Evolutionary conservation across 768 basidiomycete species (phyloP), one percentile per base, ranked within the genome.

Genomic region (Leccinum incarnatum): DNA sequence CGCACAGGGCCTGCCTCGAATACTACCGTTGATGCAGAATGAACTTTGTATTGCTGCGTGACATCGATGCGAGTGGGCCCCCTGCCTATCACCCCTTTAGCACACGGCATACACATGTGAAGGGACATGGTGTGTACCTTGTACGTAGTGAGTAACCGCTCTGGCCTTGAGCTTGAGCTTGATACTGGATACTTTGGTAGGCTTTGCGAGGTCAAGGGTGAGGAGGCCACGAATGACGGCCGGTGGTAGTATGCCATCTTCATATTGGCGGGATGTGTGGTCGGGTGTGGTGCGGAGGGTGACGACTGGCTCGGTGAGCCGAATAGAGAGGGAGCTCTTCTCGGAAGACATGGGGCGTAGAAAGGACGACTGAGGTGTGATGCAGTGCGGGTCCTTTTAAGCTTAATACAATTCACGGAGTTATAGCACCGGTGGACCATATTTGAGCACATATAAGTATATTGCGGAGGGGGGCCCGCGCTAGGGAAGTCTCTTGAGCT

Each of bases 161-260:
- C 78, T 88, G 3, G 91, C 95, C 46, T 85, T 77, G n/a, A 99
- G 75, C 70, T 87, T 84, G 42, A 97, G 78, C 55, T 88, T 87
- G 58, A 99, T 95, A 65, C 86, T 89, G 32, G 89, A 87, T 64
- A 99, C 87, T 70, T 86, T 86, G 55, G 86, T 94, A 0, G 94
- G 86, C 70, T 96, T 96, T 32, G 77, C 76, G 42, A 90, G 74
- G 17, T 76, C 78, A 56, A 91, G 75, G 2, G 82, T 84, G 56
- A 91, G 77, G 6, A 90, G 73, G 11, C 89, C 89, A 51, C 89
- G 76, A 12, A 91, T 75, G 67, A 86, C 73, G 17, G 87, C 82
- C 0, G 86, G 83, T 4, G 89, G 83, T 1, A 81, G 81, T n/a
- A 70, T 66, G 6, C 73, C 66, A 52, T 71, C 66, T 5, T 62